Evolutionary conservation across 805 yeast genomes (phyloP).

Genomic region (Ogataea minuta): DNA sequence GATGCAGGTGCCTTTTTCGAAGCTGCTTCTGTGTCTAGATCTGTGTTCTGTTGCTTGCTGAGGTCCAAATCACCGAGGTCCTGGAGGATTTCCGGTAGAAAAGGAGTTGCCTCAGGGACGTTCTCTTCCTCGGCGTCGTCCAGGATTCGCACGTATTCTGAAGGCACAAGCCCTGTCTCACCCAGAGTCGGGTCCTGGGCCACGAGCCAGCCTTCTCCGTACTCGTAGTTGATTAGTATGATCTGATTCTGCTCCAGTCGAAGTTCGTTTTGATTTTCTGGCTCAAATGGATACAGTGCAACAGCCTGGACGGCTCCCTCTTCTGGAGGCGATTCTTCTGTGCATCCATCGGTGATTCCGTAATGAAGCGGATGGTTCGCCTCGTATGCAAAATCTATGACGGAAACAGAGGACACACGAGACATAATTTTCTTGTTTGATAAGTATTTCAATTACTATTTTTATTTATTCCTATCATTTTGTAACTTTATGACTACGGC

Average conservation of each 20-base stretch:
- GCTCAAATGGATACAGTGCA: constrained; percentile 84
- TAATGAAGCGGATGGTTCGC: constrained; percentile 66
- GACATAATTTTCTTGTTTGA: not conserved
- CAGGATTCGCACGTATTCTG: constrained; percentile 75
- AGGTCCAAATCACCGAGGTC: constrained; percentile 20
- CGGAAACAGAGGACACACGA: constrained; percentile 37
- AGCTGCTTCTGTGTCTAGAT: too few species aligned
- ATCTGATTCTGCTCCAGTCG: constrained; percentile 75
- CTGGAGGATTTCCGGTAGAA: constrained; percentile 36
- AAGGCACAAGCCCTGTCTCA: constrained; percentile 91
- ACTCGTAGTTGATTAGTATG: constrained; percentile 82
- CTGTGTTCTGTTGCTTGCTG: too few species aligned
- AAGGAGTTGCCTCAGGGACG: constrained; percentile 41
- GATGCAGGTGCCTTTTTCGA: not conserved
- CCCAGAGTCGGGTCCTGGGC: constrained; percentile 77
- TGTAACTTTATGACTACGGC: constrained; percentile 69
- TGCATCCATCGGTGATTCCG: constrained; percentile 41
- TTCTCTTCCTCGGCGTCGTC: constrained; percentile 25
- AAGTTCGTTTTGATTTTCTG: constrained; percentile 94
- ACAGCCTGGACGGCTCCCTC: constrained; percentile 49
- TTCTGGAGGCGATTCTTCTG: constrained; percentile 11
- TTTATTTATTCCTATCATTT: constrained; percentile 2
- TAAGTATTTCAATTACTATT: not conserved
- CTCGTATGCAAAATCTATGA: constrained; percentile 83
- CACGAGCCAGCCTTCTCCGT: constrained; percentile 98